A percentile compares a stretch with the other conserved stretches of the same genome.
Evolutionary conservation across 2,329 filamentous ascomycete genomes (phyloP).

Genomic region (Ceratocystiopsis minuta): DNA sequence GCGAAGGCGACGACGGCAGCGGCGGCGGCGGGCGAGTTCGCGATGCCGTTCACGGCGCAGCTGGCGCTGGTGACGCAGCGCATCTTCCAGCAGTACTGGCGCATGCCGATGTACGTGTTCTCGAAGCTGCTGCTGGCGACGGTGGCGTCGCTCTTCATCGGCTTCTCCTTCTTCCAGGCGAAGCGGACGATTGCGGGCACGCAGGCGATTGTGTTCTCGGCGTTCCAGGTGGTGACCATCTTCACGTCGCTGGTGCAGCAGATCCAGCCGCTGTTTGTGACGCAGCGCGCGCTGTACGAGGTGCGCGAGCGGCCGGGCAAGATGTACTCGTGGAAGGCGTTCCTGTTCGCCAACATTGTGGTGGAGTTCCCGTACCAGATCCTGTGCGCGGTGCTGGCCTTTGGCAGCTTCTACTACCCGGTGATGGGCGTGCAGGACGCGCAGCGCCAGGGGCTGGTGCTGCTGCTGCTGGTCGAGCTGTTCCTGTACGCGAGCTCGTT

Average conservation of each 20-base stretch:
- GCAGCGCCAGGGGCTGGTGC: constrained; percentile 43
- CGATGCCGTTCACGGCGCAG: constrained; percentile 54
- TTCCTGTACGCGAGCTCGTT: constrained; percentile 55
- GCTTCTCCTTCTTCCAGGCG: constrained; percentile 61
- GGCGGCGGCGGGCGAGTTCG: constrained; percentile 44
- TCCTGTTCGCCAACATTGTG: constrained; percentile 64
- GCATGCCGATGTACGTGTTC: constrained; percentile 76
- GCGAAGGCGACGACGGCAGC: constrained; percentile 8
- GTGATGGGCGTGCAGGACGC: constrained; percentile 38
- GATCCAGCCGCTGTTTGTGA: constrained; percentile 72
- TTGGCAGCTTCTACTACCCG: constrained; percentile 64
- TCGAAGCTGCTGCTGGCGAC: constrained; percentile 55
- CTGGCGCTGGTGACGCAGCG: constrained; percentile 49
- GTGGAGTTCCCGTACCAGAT: constrained; percentile 78
- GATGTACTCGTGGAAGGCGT: constrained; percentile 69
- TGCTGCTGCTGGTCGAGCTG: constrained; percentile 45
- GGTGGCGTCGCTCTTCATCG: constrained; percentile 54
- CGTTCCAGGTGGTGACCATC: constrained; percentile 69
- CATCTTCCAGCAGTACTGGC: constrained; percentile 85
- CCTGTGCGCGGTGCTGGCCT: constrained; percentile 46
- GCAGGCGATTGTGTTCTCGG: constrained; percentile 69
- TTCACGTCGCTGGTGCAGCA: constrained; percentile 65
- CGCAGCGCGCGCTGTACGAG: constrained; percentile 65
- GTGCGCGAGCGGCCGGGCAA: constrained; percentile 70
- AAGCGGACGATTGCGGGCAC: constrained; percentile 56